phyloP scores from a whole-genome alignment of 306 rosid genomes.

The Medicago lupulina region DNA sequence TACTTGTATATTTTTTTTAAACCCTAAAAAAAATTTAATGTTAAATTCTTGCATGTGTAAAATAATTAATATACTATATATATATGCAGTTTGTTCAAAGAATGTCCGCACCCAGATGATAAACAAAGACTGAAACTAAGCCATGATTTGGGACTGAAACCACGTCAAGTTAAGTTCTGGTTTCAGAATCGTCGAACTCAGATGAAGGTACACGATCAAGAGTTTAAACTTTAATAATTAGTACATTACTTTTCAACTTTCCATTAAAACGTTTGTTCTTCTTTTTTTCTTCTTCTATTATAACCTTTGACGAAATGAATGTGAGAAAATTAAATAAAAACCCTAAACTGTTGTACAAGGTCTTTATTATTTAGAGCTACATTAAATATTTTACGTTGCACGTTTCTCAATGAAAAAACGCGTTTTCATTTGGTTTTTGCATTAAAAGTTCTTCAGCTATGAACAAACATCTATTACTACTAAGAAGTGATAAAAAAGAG shows the following conservation, averaged over 20 bases:
- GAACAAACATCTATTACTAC: constrained; percentile 41
- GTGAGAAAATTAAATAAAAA: constrained; percentile 27
- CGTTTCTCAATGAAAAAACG: constrained; percentile 66
- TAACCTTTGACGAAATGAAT: constrained; percentile 20
- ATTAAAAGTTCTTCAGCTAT: constrained; percentile 32
- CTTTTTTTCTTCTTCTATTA: not conserved
- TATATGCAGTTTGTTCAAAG: constrained; percentile 75
- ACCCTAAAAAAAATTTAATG: not conserved
- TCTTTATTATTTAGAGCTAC: constrained; percentile 20
- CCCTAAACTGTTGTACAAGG: constrained; percentile 44
- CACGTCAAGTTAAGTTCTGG: constrained; percentile 98
- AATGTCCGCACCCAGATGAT: constrained; percentile 98
- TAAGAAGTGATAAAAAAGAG: not conserved
- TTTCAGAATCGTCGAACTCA: constrained; percentile 97
- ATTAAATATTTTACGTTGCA: constrained; percentile 42
- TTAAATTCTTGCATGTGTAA: not conserved
- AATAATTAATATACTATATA: not conserved
- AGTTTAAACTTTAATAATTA: constrained; percentile 14
- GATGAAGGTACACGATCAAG: constrained; percentile 68
- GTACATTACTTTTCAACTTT: not conserved
- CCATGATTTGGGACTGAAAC: constrained; percentile 82
- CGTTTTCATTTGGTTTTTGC: constrained; percentile 46
- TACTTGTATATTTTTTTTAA: too few species aligned
- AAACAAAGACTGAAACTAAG: constrained; percentile 87
- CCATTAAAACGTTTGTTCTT: constrained; percentile 24